Base-by-base conservation (phyloP, 2,329 filamentous ascomycete species). In the Colletotrichum sp. region DNA sequence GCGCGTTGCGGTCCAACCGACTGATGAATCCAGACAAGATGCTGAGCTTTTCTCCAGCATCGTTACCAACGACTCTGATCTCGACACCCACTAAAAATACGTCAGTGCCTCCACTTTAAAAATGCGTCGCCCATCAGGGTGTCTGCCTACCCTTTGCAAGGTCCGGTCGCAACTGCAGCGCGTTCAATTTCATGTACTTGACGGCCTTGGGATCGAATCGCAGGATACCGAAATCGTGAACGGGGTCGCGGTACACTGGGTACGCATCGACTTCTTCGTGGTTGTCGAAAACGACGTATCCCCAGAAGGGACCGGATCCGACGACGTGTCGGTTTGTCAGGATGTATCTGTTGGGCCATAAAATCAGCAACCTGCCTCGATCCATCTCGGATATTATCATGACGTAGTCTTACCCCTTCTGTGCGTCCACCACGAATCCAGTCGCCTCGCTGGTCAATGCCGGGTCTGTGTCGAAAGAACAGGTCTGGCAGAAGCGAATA, bases 401-500 rank as follows among this genome's bases (percentile, higher is more conserved):
- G 24, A 47, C 16, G 12, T 54, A 51, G 31, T 86, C 93, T 78
- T 86, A 93, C 82, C 97, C 97, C 82, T 91, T 92, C 85, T 98
- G 93, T 7, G 97, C 95, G 85, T 99, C 97, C 29, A 99, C 97
- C 18, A 99, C 96, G 81, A 99, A 99, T 9, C 97, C 97, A 1
- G 97, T 99, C 5, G 97, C 97, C 86, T 99, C 97, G 80, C 95
- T 98, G 21, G 95, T 95, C 83, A 98, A 90, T 8, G 97, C 97
- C 33, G 95, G 88, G 79, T 99, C 97, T n/a, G 97, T 98, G 83
- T 99, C 97, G 83, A 99, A 99, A 29, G 96, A 96, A 83, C 95
- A 98, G 0, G 97, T 98, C 88, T 98, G 95, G 83, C 96, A 98
- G 86, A 99, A 99, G 78, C 98, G 94, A 80, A 99, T 98, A n/a